phyloP scores from a whole-genome alignment of 495 filamentous ascomycete species.

The Staphylotrichum longicolle region DNA sequence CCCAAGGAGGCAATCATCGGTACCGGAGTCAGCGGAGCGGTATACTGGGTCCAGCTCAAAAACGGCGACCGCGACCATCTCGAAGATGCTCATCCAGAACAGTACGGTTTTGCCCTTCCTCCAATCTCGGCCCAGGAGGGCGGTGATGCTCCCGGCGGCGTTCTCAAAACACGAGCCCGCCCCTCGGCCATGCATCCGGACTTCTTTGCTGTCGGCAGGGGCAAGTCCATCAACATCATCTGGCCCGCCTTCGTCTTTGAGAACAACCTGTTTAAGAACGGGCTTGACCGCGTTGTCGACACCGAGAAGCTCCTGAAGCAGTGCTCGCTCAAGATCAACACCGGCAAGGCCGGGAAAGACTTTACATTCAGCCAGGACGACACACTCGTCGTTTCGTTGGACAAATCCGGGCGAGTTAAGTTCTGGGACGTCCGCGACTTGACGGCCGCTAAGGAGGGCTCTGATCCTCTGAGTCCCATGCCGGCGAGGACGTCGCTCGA shows the following conservation, averaged over 20 bases:
- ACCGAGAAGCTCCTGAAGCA: conserved; percentile 82
- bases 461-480: conserved; percentile 50
- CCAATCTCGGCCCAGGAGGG: conserved; percentile 72
- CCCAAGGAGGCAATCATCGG: conserved; percentile 78
- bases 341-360: conserved; percentile 97
- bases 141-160: conserved; percentile 73
- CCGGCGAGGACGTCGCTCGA: conserved; percentile 60
- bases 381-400: conserved; percentile 86
- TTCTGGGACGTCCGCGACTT: conserved; percentile 94
- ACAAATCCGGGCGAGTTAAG: conserved; percentile 90
- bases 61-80: conserved; percentile 70
- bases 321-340: conserved; percentile 85
- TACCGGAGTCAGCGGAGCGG: conserved; percentile 87
- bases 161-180: conserved; percentile 92
- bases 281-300: conserved; percentile 71
- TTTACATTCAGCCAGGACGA: conserved; percentile 98
- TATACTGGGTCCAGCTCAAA: conserved; percentile 83
- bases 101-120: conserved; percentile 76
- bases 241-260: conserved; percentile 74
- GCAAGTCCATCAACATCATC: conserved; percentile 91
- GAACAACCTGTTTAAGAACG: conserved; percentile 65
- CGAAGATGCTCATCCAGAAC: conserved; percentile 67
- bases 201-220: conserved; percentile 90
- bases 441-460: conserved; percentile 55
- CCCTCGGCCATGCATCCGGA: conserved; percentile 82